phyloP scores from a whole-genome alignment of 345 rosid genomes.

The Erysimum cheiranthoides region DNA sequence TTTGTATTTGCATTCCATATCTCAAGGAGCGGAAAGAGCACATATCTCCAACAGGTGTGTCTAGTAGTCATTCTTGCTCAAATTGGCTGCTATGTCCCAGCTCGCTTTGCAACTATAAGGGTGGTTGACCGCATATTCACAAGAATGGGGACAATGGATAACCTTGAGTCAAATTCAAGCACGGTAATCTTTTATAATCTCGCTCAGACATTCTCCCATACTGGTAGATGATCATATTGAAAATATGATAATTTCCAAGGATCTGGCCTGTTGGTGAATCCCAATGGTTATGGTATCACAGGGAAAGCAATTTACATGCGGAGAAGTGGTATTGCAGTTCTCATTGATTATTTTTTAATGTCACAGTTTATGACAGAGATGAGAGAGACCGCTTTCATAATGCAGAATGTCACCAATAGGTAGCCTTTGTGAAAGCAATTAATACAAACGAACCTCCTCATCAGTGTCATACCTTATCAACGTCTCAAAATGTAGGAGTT shows the following conservation, averaged over 20 bases:
- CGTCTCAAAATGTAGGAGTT: conserved; percentile 59
- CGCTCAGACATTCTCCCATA: conserved; percentile 10
- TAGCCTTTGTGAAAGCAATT: conserved; percentile 40
- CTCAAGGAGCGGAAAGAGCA: conserved; percentile 98
- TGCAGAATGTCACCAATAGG: conserved; percentile 92
- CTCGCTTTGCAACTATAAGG: conserved; percentile 82
- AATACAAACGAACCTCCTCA: conserved; percentile 2
- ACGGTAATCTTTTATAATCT: conserved; percentile 59
- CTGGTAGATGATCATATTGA: conserved; percentile 11
- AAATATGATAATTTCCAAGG: not conserved
- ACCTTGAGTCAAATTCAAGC: conserved; percentile 91
- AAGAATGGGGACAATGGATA: conserved; percentile 92
- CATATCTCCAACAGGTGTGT: conserved; percentile 97
- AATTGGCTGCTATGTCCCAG: conserved; percentile 95
- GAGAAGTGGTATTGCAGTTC: conserved; percentile 19
- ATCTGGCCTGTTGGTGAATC: conserved; percentile 30
- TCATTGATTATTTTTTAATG: conserved; percentile 20
- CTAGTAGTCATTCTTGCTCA: conserved; percentile 93
- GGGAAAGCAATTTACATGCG: not conserved
- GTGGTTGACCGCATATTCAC: conserved; percentile 92
- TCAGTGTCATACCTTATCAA: conserved; percentile 3
- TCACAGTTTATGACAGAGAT: conserved; percentile 98
- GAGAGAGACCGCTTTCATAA: conserved; percentile 96
- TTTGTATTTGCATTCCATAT: conserved; percentile 34
- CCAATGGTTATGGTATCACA: not conserved